A percentile compares a stretch with the other conserved stretches of the same genome.
These are phyloP conservation scores for Xylaria sp. DNA, from an alignment of 2,329 filamentous ascomycete genomes.

Conservation along the genomic window DNA sequence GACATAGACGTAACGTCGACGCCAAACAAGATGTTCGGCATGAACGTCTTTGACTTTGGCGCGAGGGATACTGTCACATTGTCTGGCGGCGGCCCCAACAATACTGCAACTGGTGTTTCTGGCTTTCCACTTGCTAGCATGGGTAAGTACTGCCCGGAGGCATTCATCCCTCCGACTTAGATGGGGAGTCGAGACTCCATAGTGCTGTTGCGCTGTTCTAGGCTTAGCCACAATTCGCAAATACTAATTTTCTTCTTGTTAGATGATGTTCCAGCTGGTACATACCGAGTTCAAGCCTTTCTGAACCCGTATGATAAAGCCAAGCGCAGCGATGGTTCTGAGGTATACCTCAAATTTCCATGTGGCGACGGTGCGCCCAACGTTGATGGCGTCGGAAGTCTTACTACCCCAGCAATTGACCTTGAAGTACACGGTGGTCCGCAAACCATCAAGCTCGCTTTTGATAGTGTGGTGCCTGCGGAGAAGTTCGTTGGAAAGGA, in stretches of 20 bases:
- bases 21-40: conserved; percentile 43
- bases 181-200: background rate
- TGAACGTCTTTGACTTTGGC: conserved; percentile 39
- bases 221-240: background rate
- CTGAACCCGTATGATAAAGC: conserved; percentile 39
- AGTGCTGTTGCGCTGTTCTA: background rate
- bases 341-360: conserved; percentile 38
- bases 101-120: conserved; percentile 35
- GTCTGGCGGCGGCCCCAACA: conserved; percentile 24
- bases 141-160: conserved; percentile 15
- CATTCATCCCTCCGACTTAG: background rate
- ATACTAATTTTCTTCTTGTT: conserved; percentile 5
- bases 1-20: conserved; percentile 41
- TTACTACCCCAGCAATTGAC: conserved; percentile 36
- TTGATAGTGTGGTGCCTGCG: conserved; percentile 35
- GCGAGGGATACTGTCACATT: conserved; percentile 33
- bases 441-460: conserved; percentile 38
- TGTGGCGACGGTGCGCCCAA: conserved; percentile 42
- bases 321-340: conserved; percentile 38
- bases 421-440: conserved; percentile 33
- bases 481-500: conserved; percentile 35
- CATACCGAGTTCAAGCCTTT: conserved; percentile 41
- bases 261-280: conserved; percentile 38
- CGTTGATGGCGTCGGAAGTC: conserved; percentile 39
- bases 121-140: conserved; percentile 39